Evolutionary conservation across 495 filamentous ascomycete genomes (phyloP).

Genomic region (Cercophora newfieldiana): DNA sequence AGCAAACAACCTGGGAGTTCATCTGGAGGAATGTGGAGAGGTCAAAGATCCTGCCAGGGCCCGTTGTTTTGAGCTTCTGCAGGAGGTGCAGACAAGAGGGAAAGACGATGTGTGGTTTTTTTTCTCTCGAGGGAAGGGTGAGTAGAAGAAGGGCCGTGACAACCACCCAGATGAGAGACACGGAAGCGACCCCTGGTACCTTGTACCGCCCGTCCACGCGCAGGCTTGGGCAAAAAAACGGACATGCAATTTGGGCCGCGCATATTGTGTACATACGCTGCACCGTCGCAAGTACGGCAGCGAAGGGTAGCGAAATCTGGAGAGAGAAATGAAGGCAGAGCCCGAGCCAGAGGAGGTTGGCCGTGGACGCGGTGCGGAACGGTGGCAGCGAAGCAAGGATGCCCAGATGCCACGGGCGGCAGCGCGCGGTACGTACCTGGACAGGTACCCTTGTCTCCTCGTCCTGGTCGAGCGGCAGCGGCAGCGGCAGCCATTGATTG

Average conservation of each 20-base stretch:
- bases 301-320: neutral
- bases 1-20: constrained; percentile 15
- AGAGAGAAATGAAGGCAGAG: constrained; percentile 2
- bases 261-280: constrained; percentile 11
- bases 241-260: constrained; percentile 12
- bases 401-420: constrained; percentile 26
- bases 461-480: constrained; percentile 19
- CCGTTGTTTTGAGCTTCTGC: constrained; percentile 25
- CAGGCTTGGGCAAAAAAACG: constrained; percentile 19
- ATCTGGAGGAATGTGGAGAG: constrained; percentile 16
- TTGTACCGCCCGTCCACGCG: neutral
- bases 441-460: neutral
- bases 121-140: constrained; percentile 5
- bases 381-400: neutral
- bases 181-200: constrained; percentile 14
- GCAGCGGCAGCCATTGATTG: constrained; percentile 20
- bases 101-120: neutral
- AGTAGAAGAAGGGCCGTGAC: constrained; percentile 1
- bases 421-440: constrained; percentile 23
- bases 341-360: constrained; percentile 6
- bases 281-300: neutral
- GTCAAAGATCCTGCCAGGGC: constrained; percentile 27
- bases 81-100: constrained; percentile 14
- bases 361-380: neutral
- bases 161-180: neutral